Evolutionary conservation across 75 land plant species (phyloP), one percentile per base, ranked within the genome.

Genomic region (Pinus tabuliformis): DNA sequence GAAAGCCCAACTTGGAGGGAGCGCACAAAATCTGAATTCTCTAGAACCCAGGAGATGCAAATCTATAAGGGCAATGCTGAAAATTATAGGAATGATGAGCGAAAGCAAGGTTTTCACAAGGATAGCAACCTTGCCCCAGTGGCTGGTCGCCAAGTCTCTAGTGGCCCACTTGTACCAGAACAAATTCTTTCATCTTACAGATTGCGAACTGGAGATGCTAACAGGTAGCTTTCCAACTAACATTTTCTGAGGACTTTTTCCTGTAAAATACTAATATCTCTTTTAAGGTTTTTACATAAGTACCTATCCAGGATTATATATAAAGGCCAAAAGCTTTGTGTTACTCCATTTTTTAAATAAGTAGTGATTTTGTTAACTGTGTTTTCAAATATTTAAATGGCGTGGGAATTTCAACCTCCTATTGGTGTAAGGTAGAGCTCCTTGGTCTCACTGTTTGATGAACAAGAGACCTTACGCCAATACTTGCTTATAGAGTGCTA

Each of bases 141-240:
- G 60, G 75, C 65, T 17, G 75, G 77, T 21, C 85, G 80, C 56
- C 84, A 71, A 57, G 81, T 76, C 59, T 83, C 75, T 6, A 93
- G 95, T 79, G 95, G 95, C 39, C 84, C 93, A 9, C 81, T 90
- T 61, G 5, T 85, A 42, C 83, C 82, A 5, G 95, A 93, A 5
- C 84, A 81, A 75, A 84, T 82, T 58, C 77, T 79, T 63, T 72
- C 83, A 26, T 76, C 80, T 70, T 70, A 75, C 52, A 83, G 82
- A 72, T 62, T 71, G 14, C 39, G 37, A 54, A 70, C 17, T 58
- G 79, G 76, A 62, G 84, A 85, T 66, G 71, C 64, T 22, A 84
- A 78, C 42, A 89, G 91, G 93, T 89, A 78, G 79, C 49, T 37
- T 36, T 37, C 52, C 14, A 33, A 37, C 17, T 66, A 37, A 20